Conservation (phyloP, 2,329 filamentous ascomycete genomes). For the Aspergillus melleus region DNA sequence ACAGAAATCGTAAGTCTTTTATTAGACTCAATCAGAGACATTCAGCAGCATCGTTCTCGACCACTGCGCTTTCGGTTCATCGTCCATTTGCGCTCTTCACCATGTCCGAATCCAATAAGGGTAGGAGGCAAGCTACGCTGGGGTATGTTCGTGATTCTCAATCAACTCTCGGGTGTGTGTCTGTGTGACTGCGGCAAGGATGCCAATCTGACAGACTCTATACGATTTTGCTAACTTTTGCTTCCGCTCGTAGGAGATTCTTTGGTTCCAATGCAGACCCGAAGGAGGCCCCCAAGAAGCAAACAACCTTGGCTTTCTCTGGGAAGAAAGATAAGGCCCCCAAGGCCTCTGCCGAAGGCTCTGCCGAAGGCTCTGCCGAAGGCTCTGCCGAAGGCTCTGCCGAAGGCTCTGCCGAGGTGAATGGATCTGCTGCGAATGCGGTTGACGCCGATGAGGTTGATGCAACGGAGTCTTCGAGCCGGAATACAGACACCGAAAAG, state of each 20-base stretch:
- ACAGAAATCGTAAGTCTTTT: neutral
- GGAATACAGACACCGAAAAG: conserved; percentile 7
- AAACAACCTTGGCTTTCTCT: conserved; percentile 77
- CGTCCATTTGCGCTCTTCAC: neutral
- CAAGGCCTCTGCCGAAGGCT: conserved; percentile 31
- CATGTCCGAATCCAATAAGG: conserved; percentile 20
- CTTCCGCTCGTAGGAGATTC: conserved; percentile 68
- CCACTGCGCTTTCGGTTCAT: neutral
- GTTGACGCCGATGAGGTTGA: conserved; percentile 14
- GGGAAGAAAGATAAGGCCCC: conserved; percentile 50
- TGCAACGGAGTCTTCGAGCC: conserved; percentile 15
- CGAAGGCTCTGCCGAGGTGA: conserved; percentile 19
- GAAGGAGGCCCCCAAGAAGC: conserved; percentile 60
- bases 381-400: conserved; percentile 22
- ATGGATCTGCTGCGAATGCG: conserved; percentile 3
- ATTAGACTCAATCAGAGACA: neutral
- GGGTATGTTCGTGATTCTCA: conserved; percentile 81
- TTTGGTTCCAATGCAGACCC: conserved; percentile 69
- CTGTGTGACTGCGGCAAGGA: neutral
- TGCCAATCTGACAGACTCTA: neutral
- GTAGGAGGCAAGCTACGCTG: conserved; percentile 73
- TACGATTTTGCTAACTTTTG: neutral
- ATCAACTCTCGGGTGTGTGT: conserved; percentile 69
- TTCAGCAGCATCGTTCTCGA: neutral
- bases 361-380: conserved; percentile 21